Conservation (phyloP, 176 grass and related monocot genomes). For the Oryza meyeriana region DNA sequence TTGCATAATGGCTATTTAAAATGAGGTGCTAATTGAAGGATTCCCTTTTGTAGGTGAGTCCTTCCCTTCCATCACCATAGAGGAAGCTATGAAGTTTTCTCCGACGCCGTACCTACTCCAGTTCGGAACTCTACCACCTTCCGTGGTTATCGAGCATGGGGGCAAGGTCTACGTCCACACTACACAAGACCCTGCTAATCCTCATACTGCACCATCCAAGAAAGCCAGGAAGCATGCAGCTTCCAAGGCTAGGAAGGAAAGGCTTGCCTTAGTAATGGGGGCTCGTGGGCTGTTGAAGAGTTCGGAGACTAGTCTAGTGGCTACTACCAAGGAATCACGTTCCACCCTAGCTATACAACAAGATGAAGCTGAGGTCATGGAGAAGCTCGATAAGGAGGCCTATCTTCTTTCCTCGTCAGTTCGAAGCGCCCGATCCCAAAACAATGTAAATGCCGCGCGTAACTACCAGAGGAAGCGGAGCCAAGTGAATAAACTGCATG, state of each 20-base stretch:
- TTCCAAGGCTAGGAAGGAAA: background rate
- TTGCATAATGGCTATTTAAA: too few species aligned
- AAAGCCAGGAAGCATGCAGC: background rate
- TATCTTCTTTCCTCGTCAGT: background rate
- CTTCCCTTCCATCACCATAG: background rate
- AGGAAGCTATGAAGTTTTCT: background rate
- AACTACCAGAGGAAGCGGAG: background rate
- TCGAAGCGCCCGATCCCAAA: background rate
- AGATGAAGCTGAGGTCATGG: background rate
- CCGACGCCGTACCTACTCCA: accelerated
- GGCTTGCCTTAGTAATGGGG: background rate
- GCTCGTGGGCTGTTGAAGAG: background rate
- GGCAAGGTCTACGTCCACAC: background rate
- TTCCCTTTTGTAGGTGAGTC: constrained; percentile 14
- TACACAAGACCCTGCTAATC: accelerated
- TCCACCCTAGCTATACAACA: too few species aligned
- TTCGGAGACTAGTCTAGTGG: too few species aligned
- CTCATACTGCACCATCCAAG: background rate
- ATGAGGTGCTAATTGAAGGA: background rate
- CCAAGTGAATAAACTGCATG: background rate
- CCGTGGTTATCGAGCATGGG: background rate
- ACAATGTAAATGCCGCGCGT: background rate
- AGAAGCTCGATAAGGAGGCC: background rate
- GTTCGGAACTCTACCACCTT: background rate
- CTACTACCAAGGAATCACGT: too few species aligned